Evolutionary conservation across 768 basidiomycete genomes (phyloP), one percentile per base, ranked within the genome.

Genomic region (Russula sp.): DNA sequence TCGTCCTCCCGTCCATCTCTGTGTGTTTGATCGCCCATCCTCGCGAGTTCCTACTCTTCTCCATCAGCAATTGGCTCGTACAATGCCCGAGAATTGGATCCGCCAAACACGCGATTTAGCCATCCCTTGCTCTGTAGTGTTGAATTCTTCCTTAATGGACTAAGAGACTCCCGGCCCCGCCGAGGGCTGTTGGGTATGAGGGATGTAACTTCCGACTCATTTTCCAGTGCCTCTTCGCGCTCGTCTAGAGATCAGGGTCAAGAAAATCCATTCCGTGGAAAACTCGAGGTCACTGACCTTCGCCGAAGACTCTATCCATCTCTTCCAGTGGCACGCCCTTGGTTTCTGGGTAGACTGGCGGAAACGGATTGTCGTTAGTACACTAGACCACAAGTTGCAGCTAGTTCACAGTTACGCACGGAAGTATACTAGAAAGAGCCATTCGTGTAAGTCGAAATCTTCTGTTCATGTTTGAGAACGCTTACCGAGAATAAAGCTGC

Each of bases 281-380:
- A 6, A 37, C 9, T 13, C 11, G 27, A 50, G 7, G 39, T 31
- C 10, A 67, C 73, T n/a, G 61, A 86, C 88, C 89, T 85, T 94
- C 91, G 50, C 91, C 88, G 73, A 95, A 95, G 18, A 94, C 85
- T 31, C 81, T 84, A 70, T 94, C 93, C 86, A 95, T 91, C 72
- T 94, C 91, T 75, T 95, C 93, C 57, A 94, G 76, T 2, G 91
- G 88, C 6, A 93, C 84, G 2, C 91, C 89, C 75, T 84, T 93
- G 13, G 91, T 92, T 73, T 93, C 89, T 0, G 91, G 91, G 71
- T 91, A 91, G 67, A 91, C 90, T 91, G 62, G 22, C 51, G 42
- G 18, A 51, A 51, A 45, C 6, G 57, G 58, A 20, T 20, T 48
- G 55, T 27, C 22, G 51, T 54, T 55, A 49, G 45, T 37, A 55